phyloP scores from a whole-genome alignment of 2,329 filamentous ascomycete genomes.

The Thelonectria rubi region DNA sequence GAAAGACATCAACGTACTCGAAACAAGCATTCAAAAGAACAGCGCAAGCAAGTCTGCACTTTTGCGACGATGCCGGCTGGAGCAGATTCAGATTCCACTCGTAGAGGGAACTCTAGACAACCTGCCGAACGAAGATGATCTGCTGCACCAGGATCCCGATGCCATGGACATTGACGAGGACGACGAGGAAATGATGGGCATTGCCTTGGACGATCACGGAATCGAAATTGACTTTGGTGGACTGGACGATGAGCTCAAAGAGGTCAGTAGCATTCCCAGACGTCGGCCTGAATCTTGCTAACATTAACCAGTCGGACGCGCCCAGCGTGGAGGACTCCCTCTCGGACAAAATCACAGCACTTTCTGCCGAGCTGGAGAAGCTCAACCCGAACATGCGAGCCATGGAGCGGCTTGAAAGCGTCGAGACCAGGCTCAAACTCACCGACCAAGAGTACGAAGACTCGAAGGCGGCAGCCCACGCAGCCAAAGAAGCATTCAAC shows the following conservation, averaged over 20 bases:
- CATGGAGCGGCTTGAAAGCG: constrained; percentile 87
- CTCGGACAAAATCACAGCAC: constrained; percentile 77
- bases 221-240: constrained; percentile 88
- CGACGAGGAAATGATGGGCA: constrained; percentile 66
- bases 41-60: constrained; percentile 84
- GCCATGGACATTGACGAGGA: constrained; percentile 90
- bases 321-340: constrained; percentile 78
- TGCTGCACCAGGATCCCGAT: constrained; percentile 80
- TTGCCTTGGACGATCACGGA: constrained; percentile 85
- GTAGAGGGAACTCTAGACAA: constrained; percentile 80
- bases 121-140: constrained; percentile 85
- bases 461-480: constrained; percentile 77
- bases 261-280: constrained; percentile 59
- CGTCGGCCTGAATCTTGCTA: constrained; percentile 34
- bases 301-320: constrained; percentile 67
- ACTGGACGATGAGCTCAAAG: constrained; percentile 83
- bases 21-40: constrained; percentile 86
- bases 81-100: constrained; percentile 89
- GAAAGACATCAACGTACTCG: constrained; percentile 80
- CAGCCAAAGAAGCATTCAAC: constrained; percentile 84
- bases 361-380: constrained; percentile 86
- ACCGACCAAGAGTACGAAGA: constrained; percentile 92
- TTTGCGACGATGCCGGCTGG: constrained; percentile 88
- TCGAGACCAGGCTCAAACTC: constrained; percentile 81
- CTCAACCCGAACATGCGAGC: constrained; percentile 97